Percentiles rank a stretch among this genome's conserved stretches.
These are phyloP conservation scores for Amphicarpaea edgeworthii DNA, from an alignment of 306 rosid species.

Conservation along the genomic window DNA sequence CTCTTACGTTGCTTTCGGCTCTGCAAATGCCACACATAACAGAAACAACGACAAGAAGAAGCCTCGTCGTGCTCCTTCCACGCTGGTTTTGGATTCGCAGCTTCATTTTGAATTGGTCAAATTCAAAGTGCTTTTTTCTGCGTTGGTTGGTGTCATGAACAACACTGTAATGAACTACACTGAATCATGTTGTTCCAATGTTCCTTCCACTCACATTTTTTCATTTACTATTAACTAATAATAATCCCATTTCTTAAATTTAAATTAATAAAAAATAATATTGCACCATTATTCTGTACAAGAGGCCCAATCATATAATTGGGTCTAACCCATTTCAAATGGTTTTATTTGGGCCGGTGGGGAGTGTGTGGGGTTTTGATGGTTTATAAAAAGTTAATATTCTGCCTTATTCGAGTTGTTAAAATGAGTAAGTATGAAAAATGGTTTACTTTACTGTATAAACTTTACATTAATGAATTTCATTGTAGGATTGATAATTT, in stretches of 20 bases:
- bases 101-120: slow-evolving; percentile 6
- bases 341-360: background rate
- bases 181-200: background rate
- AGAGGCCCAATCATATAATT: background rate
- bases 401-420: background rate
- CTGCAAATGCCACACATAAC: background rate
- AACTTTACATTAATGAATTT: background rate
- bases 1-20: slow-evolving; percentile 36
- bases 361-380: background rate
- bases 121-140: background rate
- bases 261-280: too few relatives aligned
- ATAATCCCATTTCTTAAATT: background rate
- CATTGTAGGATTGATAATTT: background rate
- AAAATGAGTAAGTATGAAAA: background rate
- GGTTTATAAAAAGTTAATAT: too few relatives aligned
- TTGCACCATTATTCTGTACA: too few relatives aligned
- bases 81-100: slow-evolving; percentile 1
- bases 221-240: background rate
- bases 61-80: slow-evolving; percentile 8
- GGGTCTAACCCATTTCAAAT: background rate
- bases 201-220: background rate
- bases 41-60: background rate
- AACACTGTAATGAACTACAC: too few relatives aligned
- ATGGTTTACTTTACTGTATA: background rate
- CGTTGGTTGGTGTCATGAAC: too few relatives aligned